A percentile compares a stretch with the other conserved stretches of the same genome.
These are phyloP conservation scores for Clavaria fumosa DNA, from an alignment of 768 basidiomycete genomes.

Conservation along the genomic window DNA sequence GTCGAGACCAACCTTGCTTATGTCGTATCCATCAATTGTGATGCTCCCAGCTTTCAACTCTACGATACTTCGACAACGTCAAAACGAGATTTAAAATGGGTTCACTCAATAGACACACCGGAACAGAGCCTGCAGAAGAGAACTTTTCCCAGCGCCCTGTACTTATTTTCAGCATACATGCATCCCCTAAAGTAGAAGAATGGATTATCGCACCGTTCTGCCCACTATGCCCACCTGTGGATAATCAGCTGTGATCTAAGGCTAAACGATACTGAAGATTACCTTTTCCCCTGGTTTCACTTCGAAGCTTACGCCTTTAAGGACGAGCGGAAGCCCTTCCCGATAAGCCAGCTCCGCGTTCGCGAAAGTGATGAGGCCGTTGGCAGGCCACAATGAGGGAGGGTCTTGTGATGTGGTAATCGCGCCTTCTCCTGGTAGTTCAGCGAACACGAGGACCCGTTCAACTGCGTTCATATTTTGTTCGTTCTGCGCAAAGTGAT, in stretches of 20 bases:
- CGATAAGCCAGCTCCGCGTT: conserved; percentile 43
- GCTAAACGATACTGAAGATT: conserved; percentile 3
- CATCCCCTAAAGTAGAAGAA: too few species aligned
- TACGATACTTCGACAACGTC: conserved; percentile 29
- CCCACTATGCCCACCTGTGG: conserved; percentile 30
- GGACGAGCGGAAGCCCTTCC: conserved; percentile 45
- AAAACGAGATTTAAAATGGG: not conserved
- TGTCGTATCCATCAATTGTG: conserved; percentile 37
- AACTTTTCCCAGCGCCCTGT: conserved; percentile 33
- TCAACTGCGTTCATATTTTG: conserved; percentile 56
- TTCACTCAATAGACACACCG: conserved; percentile 19
- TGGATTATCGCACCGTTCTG: conserved; percentile 22
- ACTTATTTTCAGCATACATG: too few species aligned
- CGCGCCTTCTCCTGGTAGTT: conserved; percentile 40
- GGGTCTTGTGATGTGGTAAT: conserved; percentile 27
- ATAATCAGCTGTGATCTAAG: not conserved
- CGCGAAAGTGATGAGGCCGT: conserved; percentile 39
- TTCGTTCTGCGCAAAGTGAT: conserved; percentile 41
- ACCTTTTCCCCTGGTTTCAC: conserved; percentile 53
- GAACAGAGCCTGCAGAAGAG: conserved; percentile 39
- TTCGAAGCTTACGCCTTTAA: conserved; percentile 43
- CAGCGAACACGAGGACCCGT: conserved; percentile 49
- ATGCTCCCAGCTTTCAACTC: conserved; percentile 46
- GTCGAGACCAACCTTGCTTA: conserved; percentile 34
- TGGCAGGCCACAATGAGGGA: conserved; percentile 29